Conservation (phyloP, 371 early-diverging fungal species). For the Rhizomucor pusillus region DNA sequence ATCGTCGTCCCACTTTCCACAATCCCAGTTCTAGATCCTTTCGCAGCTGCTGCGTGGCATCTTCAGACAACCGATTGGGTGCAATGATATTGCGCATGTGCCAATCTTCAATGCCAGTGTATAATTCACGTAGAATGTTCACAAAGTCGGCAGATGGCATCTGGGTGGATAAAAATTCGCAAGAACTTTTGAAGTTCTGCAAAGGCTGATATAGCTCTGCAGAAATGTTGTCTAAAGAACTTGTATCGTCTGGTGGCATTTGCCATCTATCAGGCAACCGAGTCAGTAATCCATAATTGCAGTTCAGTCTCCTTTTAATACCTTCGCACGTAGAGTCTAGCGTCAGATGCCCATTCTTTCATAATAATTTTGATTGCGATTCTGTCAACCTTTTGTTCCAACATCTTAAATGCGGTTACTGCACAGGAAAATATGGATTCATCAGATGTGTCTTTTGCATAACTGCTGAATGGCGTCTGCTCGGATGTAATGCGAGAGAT, state of each 20-base stretch:
- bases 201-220: slow-evolving; percentile 62
- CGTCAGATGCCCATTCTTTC: slow-evolving; percentile 56
- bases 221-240: slow-evolving; percentile 45
- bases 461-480: slow-evolving; percentile 15
- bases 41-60: slow-evolving; percentile 53
- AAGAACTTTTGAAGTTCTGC: slow-evolving; percentile 42
- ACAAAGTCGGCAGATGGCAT: slow-evolving; percentile 52
- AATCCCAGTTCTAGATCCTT: slow-evolving; percentile 58
- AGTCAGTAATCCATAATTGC: not conserved
- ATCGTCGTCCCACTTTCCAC: slow-evolving; percentile 49
- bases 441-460: slow-evolving; percentile 5
- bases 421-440: slow-evolving; percentile 23
- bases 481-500: not conserved
- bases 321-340: slow-evolving; percentile 60
- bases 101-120: slow-evolving; percentile 61
- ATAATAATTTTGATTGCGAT: slow-evolving; percentile 52
- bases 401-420: slow-evolving; percentile 21
- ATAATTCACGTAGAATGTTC: slow-evolving; percentile 38
- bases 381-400: slow-evolving; percentile 48
- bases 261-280: slow-evolving; percentile 21
- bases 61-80: slow-evolving; percentile 53
- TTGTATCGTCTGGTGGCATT: slow-evolving; percentile 8
- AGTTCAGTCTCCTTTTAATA: slow-evolving; percentile 30
- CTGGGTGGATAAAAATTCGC: slow-evolving; percentile 41
- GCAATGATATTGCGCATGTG: slow-evolving; percentile 59